These are phyloP conservation scores for Lipomyces yamanashiensis DNA, from an alignment of 805 yeast genomes.

Conservation along the genomic window DNA sequence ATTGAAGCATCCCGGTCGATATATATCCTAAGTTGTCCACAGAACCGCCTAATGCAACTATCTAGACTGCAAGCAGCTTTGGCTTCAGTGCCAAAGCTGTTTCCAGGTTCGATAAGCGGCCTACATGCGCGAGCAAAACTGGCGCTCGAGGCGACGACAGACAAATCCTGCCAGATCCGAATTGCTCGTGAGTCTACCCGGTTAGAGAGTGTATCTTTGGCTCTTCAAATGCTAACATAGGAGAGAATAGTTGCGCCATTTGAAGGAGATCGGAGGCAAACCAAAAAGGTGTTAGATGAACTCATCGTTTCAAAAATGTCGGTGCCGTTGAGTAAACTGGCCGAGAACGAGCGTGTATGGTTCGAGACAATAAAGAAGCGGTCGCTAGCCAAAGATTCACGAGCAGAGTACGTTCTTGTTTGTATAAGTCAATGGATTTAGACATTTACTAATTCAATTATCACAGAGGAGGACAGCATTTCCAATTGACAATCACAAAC, in stretches of 20 bases:
- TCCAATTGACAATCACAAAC: constrained; percentile 20
- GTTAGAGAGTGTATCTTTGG: not conserved
- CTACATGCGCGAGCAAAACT: constrained; percentile 29
- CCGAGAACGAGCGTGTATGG: constrained; percentile 26
- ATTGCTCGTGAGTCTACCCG: constrained; percentile 18
- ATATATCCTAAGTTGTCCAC: too few species aligned
- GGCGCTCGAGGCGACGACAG: constrained; percentile 19
- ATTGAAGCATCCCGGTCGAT: too few species aligned
- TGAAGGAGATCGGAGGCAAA: constrained; percentile 14
- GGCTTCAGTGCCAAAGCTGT: constrained; percentile 19
- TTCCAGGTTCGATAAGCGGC: constrained; percentile 23
- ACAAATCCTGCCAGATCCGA: constrained; percentile 17
- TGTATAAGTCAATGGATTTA: not conserved
- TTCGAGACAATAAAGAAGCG: constrained; percentile 10
- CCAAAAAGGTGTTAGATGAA: constrained; percentile 26
- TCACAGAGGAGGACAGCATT: constrained; percentile 13
- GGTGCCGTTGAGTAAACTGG: constrained; percentile 16
- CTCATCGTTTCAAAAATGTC: constrained; percentile 25
- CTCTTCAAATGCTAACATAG: not conserved
- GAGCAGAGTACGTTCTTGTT: constrained; percentile 15
- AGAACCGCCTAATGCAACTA: not conserved
- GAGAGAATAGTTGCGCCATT: constrained; percentile 22
- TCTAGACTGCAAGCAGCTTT: constrained; percentile 21
- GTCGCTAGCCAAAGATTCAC: constrained; percentile 25
- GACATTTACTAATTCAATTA: not conserved